Base-by-base conservation (phyloP, 2,329 filamentous ascomycete genomes). In the Parastagonospora avenae region DNA sequence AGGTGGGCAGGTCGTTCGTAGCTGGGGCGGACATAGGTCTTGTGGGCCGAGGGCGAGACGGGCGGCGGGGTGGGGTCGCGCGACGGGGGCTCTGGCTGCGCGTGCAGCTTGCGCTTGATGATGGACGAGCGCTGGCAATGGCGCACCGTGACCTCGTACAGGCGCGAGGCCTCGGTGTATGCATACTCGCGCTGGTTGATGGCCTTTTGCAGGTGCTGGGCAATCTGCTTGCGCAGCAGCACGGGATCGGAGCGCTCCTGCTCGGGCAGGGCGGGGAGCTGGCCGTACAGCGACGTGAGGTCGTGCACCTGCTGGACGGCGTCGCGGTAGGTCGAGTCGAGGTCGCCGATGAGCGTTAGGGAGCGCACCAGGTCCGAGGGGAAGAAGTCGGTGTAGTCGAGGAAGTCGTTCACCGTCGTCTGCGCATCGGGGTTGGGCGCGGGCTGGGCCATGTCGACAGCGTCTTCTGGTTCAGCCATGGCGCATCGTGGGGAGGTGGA, bases 311-410 rank as follows among this genome's bases (percentile, higher is more conserved):
- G 63, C 54, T 73, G 68, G 50, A 79, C 76, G 42, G 72, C 74
- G 11, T 73, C 66, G 53, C 73, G 64, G 52, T 79, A 79, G 44
- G 71, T 72, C 31, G 67, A 61, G 54, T 81, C 77, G 56, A 81
- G 78, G 54, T 80, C 75, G 56, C 79, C 77, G 62, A 88, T 85
- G 50, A 88, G 77, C 44, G 81, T 84, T 46, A 88, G 74, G 55
- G 85, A 86, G 62, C 85, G 84, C 51, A 82, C 79, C 19, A 88
- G 76, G 67, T 87, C 85, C 8, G 85, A 83, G 30, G 85, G 85
- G 50, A 86, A 85, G 76, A 85, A 86, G 73, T 88, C 85, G 55
- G 85, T 88, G 73, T 87, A 88, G 70, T 87, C 84, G 51, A 87
- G 82, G 70, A 85, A 88, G 70, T 88, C 85, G 57, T 84, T 86